These are phyloP conservation scores for Solanum lycopersicoides DNA, from an alignment of 257 asterid genomes.

Conservation along the genomic window DNA sequence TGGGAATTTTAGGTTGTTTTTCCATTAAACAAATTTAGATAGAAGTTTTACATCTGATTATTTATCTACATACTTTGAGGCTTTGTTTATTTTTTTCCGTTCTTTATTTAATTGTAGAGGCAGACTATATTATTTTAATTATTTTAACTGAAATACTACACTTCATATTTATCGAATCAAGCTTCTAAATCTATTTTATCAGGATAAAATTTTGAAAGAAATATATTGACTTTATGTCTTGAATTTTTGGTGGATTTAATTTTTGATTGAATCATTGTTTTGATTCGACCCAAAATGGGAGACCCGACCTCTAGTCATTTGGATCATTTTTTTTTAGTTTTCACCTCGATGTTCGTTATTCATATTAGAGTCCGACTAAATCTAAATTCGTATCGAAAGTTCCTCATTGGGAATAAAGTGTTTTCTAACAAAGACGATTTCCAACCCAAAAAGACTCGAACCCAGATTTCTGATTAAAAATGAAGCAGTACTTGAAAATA, in stretches of 20 bases:
- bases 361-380: neutral
- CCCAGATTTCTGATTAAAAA: too few species aligned
- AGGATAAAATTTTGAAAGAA: neutral
- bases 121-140: neutral
- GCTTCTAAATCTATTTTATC: neutral
- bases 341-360: fast-evolving
- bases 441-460: fast-evolving
- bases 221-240: neutral
- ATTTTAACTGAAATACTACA: neutral
- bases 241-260: neutral
- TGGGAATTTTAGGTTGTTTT: neutral
- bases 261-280: neutral
- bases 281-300: neutral
- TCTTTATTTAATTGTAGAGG: neutral
- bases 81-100: neutral
- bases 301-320: neutral
- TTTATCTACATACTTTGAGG: neutral
- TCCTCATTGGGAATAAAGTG: neutral
- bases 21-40: neutral
- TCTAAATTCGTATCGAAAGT: fast-evolving
- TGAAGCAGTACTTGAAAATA: neutral
- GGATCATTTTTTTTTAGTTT: too few species aligned
- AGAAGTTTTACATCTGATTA: neutral
- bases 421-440: too few species aligned
- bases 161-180: neutral